These are phyloP conservation scores for Saturnispora saitoi DNA, from an alignment of 805 yeast genomes.

Conservation along the genomic window DNA sequence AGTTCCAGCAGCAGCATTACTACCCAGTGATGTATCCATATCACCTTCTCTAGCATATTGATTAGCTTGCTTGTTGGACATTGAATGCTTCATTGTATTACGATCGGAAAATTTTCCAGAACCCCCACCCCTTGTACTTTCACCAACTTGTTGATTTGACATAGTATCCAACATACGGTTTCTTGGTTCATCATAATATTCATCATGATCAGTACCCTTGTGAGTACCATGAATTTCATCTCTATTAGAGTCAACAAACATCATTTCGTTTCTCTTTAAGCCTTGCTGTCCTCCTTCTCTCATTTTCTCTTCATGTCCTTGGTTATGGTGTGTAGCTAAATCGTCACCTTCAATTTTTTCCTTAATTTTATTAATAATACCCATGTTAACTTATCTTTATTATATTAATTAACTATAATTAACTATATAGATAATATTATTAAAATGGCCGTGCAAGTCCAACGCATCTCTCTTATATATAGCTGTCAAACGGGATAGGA, in stretches of 20 bases:
- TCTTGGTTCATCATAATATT: slow-evolving; percentile 8
- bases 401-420: too few species aligned
- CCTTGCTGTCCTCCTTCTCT: background rate
- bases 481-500: too few species aligned
- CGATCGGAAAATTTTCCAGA: background rate
- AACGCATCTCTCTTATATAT: too few species aligned
- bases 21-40: background rate
- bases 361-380: slow-evolving; percentile 9
- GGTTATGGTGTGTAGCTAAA: background rate
- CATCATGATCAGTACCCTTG: background rate
- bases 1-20: background rate
- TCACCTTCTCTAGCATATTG: background rate
- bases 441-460: too few species aligned
- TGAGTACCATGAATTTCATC: slow-evolving; percentile 8
- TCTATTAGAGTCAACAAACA: slow-evolving; percentile 11
- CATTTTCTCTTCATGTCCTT: background rate
- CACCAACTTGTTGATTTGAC: slow-evolving; percentile 10
- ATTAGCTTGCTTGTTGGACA: background rate
- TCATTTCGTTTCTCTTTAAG: slow-evolving; percentile 8
- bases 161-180: slow-evolving; percentile 14
- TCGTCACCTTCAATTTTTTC: slow-evolving; percentile 2
- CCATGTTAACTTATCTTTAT: too few species aligned
- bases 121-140: background rate
- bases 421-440: too few species aligned
- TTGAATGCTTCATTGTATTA: background rate